A percentile compares a stretch with the other conserved stretches of the same genome.
Conservation (phyloP, 1,284 basidiomycete species). For the Ganoderma lingzhi region DNA sequence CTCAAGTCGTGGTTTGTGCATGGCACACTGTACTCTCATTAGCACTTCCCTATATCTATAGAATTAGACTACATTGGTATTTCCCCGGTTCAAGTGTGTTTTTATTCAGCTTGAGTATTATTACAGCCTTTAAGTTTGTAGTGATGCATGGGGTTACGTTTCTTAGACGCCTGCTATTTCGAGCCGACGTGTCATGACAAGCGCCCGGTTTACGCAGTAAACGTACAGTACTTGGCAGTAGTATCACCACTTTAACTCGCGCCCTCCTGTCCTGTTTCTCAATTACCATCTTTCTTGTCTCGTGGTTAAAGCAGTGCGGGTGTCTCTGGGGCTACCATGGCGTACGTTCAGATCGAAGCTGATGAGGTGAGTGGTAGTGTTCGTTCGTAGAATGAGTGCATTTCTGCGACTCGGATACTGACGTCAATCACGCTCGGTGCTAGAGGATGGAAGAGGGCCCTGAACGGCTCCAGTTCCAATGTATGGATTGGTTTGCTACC, state of each 20-base stretch:
- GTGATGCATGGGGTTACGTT: background rate
- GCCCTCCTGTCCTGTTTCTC: background rate
- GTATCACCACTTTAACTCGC: no score
- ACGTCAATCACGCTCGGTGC: constrained; percentile 25
- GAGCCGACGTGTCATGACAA: constrained; percentile 13
- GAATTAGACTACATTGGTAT: background rate
- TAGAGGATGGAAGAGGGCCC: constrained; percentile 46
- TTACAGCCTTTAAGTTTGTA: background rate
- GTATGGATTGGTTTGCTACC: constrained; percentile 28
- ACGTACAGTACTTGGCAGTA: background rate
- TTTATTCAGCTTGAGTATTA: background rate
- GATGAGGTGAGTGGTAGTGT: constrained; percentile 38
- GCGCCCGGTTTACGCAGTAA: constrained; percentile 6
- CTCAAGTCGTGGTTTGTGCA: background rate
- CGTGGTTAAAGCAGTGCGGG: background rate
- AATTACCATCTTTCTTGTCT: background rate
- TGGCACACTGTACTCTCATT: background rate
- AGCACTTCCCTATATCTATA: background rate
- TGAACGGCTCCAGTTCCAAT: constrained; percentile 44
- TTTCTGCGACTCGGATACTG: constrained; percentile 24
- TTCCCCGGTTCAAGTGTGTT: background rate
- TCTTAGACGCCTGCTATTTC: constrained; percentile 18
- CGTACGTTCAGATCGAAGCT: constrained; percentile 44
- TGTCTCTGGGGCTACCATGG: constrained; percentile 30
- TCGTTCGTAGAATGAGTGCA: background rate